Evolutionary conservation across 192 early-diverging fungal species (phyloP).

Genomic region (Gigaspora rosea): DNA sequence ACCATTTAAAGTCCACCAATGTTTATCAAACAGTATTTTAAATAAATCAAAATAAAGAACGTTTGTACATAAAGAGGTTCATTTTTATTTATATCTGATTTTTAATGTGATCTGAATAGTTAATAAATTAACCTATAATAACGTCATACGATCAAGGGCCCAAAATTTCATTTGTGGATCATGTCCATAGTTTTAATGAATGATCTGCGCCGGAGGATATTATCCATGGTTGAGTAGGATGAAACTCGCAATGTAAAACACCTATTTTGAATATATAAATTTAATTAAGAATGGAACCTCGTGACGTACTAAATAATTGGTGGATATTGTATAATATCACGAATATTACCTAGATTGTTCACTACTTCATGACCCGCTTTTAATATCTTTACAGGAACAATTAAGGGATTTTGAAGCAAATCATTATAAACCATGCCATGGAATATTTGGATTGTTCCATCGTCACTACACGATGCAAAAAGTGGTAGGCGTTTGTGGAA

Average conservation of each 20-base stretch:
- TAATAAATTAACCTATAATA: no score
- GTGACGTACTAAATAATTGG: neutral
- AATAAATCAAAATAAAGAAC: no score
- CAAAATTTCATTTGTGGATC: neutral
- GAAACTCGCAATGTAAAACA: conserved; percentile 84
- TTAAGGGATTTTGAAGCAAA: conserved; percentile 93
- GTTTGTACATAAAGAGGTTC: no score
- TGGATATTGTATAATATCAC: neutral
- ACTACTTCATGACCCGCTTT: conserved; percentile 72
- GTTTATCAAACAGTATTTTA: no score
- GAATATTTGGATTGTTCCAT: conserved; percentile 93
- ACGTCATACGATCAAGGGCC: no score
- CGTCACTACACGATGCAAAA: conserved; percentile 91
- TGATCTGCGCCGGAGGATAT: conserved; percentile 90
- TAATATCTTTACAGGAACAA: conserved; percentile 97
- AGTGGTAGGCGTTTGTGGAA: conserved; percentile 90
- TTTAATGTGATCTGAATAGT: no score
- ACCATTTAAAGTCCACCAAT: no score
- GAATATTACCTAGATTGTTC: conserved; percentile 64
- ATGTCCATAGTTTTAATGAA: conserved; percentile 87
- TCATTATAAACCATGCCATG: conserved; percentile 98
- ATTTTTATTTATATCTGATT: no score
- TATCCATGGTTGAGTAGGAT: conserved; percentile 97
- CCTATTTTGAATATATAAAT: conserved; percentile 44
- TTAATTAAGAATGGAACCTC: neutral